Evolutionary conservation across 768 basidiomycete genomes (phyloP), one percentile per base, ranked within the genome.

Genomic region (Dentipellis sp.): DNA sequence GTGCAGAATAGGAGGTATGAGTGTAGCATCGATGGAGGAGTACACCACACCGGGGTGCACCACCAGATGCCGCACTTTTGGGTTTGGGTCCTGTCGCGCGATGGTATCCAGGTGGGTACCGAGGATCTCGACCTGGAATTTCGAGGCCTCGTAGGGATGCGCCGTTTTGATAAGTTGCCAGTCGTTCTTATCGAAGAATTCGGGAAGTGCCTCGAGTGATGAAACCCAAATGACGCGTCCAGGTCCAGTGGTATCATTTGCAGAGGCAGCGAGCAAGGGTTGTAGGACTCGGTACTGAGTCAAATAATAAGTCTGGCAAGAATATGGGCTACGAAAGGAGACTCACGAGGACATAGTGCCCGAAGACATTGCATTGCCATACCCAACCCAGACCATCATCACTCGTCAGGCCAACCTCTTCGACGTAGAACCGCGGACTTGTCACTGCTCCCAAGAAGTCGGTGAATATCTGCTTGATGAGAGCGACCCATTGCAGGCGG

Each of bases 341-440:
- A 76, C 85, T 54, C 64, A 92, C 91, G 61, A 94, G 69, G 29
- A 76, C 77, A 65, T 85, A 93, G 68, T 92, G 90, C 0, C 85
- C 83, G 55, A 93, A 91, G 23, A 91, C 70, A 62, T 93, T 93
- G 57, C 81, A 86, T 65, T 92, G 88, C 88, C 90, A 94, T 7
- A 84, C 79, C 77, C 78, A 85, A 2, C 91, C 91, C 0, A 91
- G 69, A 5, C 84, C 82, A 60, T 94, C 89, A 4, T 70, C 69
- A 59, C 81, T 88, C 51, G 76, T 61, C 59, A 83, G 77, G 8
- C 86, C 88, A 10, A 57, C 64, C 29, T 74, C 67, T 66, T 93
- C 88, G 4, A 73, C 56, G 63, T 84, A 78, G 67, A 68, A 91
- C 12, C 53, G 60, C 1, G 88, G 88, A 3, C 69, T 56, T 5